Base-by-base conservation (phyloP, 208 protist genomes). In the Novymonas esmeraldas region DNA sequence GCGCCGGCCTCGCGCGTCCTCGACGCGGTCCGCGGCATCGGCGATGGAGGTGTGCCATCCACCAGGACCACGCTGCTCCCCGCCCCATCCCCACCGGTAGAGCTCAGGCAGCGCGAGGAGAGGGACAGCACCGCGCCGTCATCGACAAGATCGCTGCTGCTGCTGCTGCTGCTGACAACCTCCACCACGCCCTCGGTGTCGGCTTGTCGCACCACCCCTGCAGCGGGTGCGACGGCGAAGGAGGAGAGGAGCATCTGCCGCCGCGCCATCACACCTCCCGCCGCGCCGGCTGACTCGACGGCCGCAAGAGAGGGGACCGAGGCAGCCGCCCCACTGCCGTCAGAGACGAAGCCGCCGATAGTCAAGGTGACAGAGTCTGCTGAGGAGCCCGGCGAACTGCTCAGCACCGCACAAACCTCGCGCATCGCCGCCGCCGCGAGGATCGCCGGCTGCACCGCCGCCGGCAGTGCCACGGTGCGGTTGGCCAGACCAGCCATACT, bases 381-480 rank as follows among this genome's bases (percentile, higher is more conserved):
- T 2, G 55, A 46, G 29, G 61, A 22, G 22, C 7, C 24, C 0
- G 28, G 20, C n/a, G 16, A 11, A 10, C 24, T 38, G 2, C 38
- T 29, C 46, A 61, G 45, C 22, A 44, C 41, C 1, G 28, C n/a
- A 33, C 65, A 48, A 0, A 79, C 18, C 29, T 65, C 67, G 2
- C 67, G 65, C 48, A 66, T 67, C 18, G 73, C 64, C 20, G 64
- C 67, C 13, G 45, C 51, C 3, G 59, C 41, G 3, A 79, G 48
- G 18, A 66, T 49, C 9, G 69, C 73, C 39, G 62, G 65, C 31
- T 73, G 75, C 34, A 89, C 77, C 2, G 75, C 46, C 33, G 79
- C 76, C 33, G 85, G 85, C 26, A 87, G 56, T 11, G 68, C 45
- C 28, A 85, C 49, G 2, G 81, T 87, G 36, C 61, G 70, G 68